Conservation (phyloP, 1,284 basidiomycete species). For the Pascua guehoae region DNA sequence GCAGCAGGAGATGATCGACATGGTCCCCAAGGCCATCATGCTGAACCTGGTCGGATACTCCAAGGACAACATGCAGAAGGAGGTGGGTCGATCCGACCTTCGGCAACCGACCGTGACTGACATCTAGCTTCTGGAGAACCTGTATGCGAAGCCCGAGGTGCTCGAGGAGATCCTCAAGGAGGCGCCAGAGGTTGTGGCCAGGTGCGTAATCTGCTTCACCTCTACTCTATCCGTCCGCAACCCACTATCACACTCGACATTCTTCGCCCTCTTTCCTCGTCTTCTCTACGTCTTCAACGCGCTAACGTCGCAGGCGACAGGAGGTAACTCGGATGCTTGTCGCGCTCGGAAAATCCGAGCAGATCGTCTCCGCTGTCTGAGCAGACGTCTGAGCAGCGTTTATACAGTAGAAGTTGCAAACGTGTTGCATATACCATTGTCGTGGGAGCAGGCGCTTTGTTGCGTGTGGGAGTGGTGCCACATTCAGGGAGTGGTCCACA, state of each 20-base stretch:
- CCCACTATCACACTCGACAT: too few species aligned
- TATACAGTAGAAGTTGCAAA: too few species aligned
- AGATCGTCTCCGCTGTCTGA: too few species aligned
- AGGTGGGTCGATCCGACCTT: conserved; percentile 16
- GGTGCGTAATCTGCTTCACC: too few species aligned
- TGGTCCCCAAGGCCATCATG: conserved; percentile 97
- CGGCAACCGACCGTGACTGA: conserved; percentile 59
- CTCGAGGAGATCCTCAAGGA: conserved; percentile 89
- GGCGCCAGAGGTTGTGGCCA: conserved; percentile 55
- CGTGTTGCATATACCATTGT: too few species aligned
- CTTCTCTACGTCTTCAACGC: conserved; percentile 3
- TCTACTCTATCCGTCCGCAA: too few species aligned
- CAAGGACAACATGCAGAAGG: conserved; percentile 64
- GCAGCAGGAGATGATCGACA: conserved; percentile 99
- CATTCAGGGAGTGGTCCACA: too few species aligned
- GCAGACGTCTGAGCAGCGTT: conserved; percentile 1
- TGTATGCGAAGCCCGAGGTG: conserved; percentile 66
- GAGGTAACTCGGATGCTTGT: too few species aligned
- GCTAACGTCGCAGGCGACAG: not conserved
- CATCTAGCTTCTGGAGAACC: conserved; percentile 38
- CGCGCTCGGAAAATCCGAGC: too few species aligned
- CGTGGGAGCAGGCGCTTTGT: too few species aligned
- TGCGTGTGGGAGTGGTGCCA: too few species aligned
- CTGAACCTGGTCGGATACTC: conserved; percentile 86
- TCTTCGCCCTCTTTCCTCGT: too few species aligned